phyloP scores from a whole-genome alignment of 306 rosid genomes.

The Quercus rubra region DNA sequence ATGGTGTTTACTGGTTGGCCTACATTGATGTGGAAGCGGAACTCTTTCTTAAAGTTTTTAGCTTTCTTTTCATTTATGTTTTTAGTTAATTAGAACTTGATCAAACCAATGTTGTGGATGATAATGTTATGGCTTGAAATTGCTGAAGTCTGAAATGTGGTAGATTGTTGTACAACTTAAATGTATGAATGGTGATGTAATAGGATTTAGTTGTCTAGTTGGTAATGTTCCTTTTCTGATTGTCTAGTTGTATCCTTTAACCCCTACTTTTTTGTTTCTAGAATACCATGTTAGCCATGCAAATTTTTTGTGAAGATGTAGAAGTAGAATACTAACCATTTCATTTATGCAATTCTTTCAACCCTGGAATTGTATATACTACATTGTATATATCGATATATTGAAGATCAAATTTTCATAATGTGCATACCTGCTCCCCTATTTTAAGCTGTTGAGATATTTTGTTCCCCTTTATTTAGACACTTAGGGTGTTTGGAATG shows the following conservation, averaged over 20 bases:
- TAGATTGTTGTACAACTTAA: constrained; percentile 46
- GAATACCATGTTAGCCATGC: constrained; percentile 44
- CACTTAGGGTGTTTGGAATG: too few species aligned
- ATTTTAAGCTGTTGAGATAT: not conserved
- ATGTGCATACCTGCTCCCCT: not conserved
- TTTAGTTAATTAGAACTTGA: constrained; percentile 50
- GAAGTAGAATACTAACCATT: constrained; percentile 68
- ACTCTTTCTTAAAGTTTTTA: constrained; percentile 51
- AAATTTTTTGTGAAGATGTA: constrained; percentile 40
- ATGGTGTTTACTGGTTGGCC: constrained; percentile 30
- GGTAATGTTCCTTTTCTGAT: constrained; percentile 51
- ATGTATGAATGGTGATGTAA: constrained; percentile 60
- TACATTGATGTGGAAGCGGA: constrained; percentile 44
- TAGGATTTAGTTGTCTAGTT: constrained; percentile 73
- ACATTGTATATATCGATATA: constrained; percentile 33
- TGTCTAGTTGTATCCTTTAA: constrained; percentile 60
- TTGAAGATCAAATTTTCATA: constrained; percentile 4
- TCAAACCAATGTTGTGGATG: constrained; percentile 51
- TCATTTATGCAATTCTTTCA: constrained; percentile 33
- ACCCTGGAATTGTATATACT: constrained; percentile 43
- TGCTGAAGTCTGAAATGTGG: constrained; percentile 58
- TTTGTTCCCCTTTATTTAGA: not conserved
- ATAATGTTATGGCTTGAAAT: constrained; percentile 66
- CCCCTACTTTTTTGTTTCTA: constrained; percentile 11
- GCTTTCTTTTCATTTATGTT: constrained; percentile 53